phyloP scores from a whole-genome alignment of 2,329 filamentous ascomycete species.

The Cladorrhinum sp. region DNA sequence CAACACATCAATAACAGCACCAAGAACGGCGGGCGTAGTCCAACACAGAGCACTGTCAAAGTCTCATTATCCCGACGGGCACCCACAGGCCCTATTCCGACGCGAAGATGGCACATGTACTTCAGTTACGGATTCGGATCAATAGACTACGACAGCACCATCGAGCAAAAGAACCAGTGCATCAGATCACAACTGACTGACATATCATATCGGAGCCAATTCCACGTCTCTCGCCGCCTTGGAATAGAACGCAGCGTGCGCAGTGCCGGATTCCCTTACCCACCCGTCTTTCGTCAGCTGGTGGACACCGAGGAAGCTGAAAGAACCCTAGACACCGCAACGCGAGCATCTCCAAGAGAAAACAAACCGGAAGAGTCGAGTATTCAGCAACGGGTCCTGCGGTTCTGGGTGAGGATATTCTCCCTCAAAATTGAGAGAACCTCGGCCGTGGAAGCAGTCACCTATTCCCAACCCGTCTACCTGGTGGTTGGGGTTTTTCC shows the following conservation, averaged over 20 bases:
- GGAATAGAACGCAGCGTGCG: neutral
- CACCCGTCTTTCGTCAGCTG: neutral
- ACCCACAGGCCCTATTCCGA: neutral
- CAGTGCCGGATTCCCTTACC: neutral
- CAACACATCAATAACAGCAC: too few species aligned
- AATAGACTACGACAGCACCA: neutral
- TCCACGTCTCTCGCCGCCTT: neutral
- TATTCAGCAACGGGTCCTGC: neutral
- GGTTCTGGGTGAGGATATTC: neutral
- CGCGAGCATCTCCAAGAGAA: neutral
- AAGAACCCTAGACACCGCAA: neutral
- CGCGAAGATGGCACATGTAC: neutral
- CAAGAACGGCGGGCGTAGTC: too few species aligned
- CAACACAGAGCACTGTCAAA: neutral
- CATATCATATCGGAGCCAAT: neutral
- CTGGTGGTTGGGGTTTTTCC: neutral
- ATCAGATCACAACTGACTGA: neutral
- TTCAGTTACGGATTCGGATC: neutral
- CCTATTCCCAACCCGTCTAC: neutral
- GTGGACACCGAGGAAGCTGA: neutral
- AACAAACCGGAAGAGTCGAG: neutral
- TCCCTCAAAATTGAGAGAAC: neutral
- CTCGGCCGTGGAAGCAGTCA: neutral
- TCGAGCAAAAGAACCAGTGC: neutral
- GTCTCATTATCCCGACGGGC: neutral